Evolutionary conservation across 192 early-diverging fungal species (phyloP).

Genomic region (Polychytrium aggregatum): DNA sequence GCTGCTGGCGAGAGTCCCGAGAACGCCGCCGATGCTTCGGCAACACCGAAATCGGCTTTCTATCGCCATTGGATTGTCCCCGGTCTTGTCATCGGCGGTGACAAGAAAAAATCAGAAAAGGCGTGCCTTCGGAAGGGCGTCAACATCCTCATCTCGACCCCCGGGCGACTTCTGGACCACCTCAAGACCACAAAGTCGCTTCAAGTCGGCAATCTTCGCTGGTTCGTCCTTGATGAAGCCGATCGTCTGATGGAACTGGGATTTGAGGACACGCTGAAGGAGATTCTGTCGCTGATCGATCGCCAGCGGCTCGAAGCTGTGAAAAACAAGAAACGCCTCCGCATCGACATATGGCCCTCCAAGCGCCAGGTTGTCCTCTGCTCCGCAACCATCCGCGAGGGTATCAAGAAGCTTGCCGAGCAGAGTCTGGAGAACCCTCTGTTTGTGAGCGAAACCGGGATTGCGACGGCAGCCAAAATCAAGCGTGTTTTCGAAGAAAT

Average conservation of each 20-base stretch:
- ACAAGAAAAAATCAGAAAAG: conserved; percentile 81
- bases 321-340: conserved; percentile 6
- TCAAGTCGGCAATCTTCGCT: conserved; percentile 69
- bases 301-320: conserved; percentile 11
- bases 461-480: too few species aligned
- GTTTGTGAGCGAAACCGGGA: conserved; percentile 68
- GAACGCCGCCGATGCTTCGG: conserved; percentile 59
- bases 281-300: conserved; percentile 28
- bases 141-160: conserved; percentile 85
- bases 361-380: conserved; percentile 46
- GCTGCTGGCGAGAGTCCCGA: conserved; percentile 21
- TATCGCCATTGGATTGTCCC: conserved; percentile 74
- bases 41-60: too few species aligned
- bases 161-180: conserved; percentile 94
- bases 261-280: conserved; percentile 44
- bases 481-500: too few species aligned
- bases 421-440: conserved; percentile 64
- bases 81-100: conserved; percentile 81
- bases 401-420: conserved; percentile 74
- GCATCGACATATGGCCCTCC: conserved; percentile 22
- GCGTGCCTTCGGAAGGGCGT: conserved; percentile 72
- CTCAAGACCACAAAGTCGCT: conserved; percentile 74
- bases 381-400: conserved; percentile 84
- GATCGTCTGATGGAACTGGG: conserved; percentile 94
- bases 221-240: conserved; percentile 97